Percentiles rank a stretch among this genome's conserved stretches.
These are phyloP conservation scores for Trichoderma arundinaceum DNA, from an alignment of 2,329 filamentous ascomycete genomes.

Conservation along the genomic window DNA sequence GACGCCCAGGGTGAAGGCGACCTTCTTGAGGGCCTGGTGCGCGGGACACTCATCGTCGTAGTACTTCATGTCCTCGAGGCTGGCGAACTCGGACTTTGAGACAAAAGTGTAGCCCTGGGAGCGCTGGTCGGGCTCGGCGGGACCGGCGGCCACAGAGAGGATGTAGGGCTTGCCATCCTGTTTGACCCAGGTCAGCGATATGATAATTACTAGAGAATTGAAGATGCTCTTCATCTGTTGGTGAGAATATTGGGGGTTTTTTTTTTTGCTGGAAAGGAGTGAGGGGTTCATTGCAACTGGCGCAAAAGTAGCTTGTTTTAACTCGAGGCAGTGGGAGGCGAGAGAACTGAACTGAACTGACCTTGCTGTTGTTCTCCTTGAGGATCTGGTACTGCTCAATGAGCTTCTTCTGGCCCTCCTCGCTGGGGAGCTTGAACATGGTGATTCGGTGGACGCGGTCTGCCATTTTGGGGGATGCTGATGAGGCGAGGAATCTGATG, in stretches of 20 bases:
- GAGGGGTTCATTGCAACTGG: background rate
- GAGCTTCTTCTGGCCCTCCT: slow-evolving; percentile 51
- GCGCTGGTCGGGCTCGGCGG: slow-evolving; percentile 62
- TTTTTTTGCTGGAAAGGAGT: background rate
- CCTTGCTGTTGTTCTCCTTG: slow-evolving; percentile 49
- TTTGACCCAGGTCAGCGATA: background rate
- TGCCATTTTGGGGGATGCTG: slow-evolving; percentile 42
- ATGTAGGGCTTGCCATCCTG: slow-evolving; percentile 77
- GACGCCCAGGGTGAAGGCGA: slow-evolving; percentile 43
- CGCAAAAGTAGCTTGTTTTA: background rate
- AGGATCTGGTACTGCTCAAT: slow-evolving; percentile 53
- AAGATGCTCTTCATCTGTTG: no score
- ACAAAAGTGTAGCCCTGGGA: slow-evolving; percentile 70
- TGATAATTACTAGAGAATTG: no score
- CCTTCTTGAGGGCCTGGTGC: slow-evolving; percentile 50
- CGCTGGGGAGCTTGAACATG: slow-evolving; percentile 59
- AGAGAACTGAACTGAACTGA: slow-evolving; percentile 38
- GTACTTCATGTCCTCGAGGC: slow-evolving; percentile 70
- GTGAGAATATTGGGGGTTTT: no score
- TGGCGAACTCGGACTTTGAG: slow-evolving; percentile 67
- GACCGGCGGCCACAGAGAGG: slow-evolving; percentile 59
- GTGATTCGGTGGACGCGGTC: slow-evolving; percentile 55
- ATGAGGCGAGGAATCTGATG: background rate
- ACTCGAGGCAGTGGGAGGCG: slow-evolving; percentile 31
- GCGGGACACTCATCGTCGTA: slow-evolving; percentile 64